phyloP scores from a whole-genome alignment of 192 early-diverging fungal species.

The Dissophora ornata region DNA sequence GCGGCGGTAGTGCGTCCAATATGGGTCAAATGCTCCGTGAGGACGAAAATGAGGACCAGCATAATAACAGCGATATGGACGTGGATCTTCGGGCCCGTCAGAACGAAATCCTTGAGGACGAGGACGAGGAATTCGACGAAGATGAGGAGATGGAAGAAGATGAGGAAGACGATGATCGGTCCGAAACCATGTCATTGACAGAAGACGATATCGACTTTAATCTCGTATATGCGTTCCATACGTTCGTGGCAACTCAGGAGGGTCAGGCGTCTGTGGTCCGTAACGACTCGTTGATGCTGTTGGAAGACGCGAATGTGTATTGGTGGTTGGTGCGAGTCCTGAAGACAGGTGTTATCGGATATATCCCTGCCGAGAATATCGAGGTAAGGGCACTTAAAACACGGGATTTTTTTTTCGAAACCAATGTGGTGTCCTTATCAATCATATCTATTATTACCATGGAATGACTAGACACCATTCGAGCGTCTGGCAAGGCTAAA shows the following conservation, averaged over 20 bases:
- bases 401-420: too few species aligned
- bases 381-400: too few species aligned
- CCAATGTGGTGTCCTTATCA: too few species aligned
- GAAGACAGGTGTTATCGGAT: slow-evolving; percentile 82
- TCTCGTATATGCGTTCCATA: slow-evolving; percentile 86
- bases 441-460: not conserved
- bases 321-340: slow-evolving; percentile 81
- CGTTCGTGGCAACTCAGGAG: slow-evolving; percentile 86
- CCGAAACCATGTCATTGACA: slow-evolving; percentile 60
- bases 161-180: slow-evolving; percentile 56
- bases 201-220: slow-evolving; percentile 78
- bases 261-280: slow-evolving; percentile 86
- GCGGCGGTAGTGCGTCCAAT: not conserved
- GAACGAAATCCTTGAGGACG: slow-evolving; percentile 51
- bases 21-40: slow-evolving; percentile 26
- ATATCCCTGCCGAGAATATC: slow-evolving; percentile 91
- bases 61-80: slow-evolving; percentile 5
- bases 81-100: slow-evolving; percentile 41
- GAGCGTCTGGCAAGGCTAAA: slow-evolving; percentile 84
- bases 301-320: slow-evolving; percentile 88
- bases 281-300: slow-evolving; percentile 79
- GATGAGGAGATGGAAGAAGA: slow-evolving; percentile 53
- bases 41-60: slow-evolving; percentile 12
- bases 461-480: slow-evolving; percentile 70
- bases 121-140: slow-evolving; percentile 45